Evolutionary conservation across 495 filamentous ascomycete species (phyloP), one percentile per base, ranked within the genome.

Genomic region (Talaromyces ruber): DNA sequence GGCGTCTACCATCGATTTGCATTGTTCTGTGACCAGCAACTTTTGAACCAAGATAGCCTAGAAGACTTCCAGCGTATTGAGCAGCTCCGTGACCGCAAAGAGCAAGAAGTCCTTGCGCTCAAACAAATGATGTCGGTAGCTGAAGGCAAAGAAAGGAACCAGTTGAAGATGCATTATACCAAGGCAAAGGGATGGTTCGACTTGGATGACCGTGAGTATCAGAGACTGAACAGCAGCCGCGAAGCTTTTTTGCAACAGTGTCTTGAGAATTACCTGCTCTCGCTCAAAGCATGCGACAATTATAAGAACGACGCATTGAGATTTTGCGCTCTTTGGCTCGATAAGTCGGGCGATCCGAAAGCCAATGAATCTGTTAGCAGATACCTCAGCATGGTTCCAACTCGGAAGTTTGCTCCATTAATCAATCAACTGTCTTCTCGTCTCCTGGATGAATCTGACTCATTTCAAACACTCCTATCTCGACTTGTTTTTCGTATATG

Each of bases 351-450:
- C 22, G 84, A 84, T 63, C 71, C 81, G 3, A 83, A 85, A 32
- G 87, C 90, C 3, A 97, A 97, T 66, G 78, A 81, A 30, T 88
- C 90, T 3, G 93, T 95, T 25, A 80, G 77, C 47, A 83, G 81
- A 65, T 77, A 90, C 67, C 79, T 98, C 45, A 63, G 72, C 21
- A 76, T 83, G 51, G 94, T 98, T 1, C 87, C 92, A 18, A 96
- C 89, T 56, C 80, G 89, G 43, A 99, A 99, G 64, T 97, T 99
- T 70, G 94, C 90, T 1, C 75, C 89, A 18, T 74, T 98, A 61
- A 96, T 96, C 88, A 99, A 97, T 68, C 94, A 99, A 70, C 84
- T 98, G 18, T 91, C 92, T 3, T 98, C 94, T 12, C 87, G 94
- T 22, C 78, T 98, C 14, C 84, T 95, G 56, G 84, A 93, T 65